phyloP scores from a whole-genome alignment of 345 rosid species.

The Boechera divaricarpa region DNA sequence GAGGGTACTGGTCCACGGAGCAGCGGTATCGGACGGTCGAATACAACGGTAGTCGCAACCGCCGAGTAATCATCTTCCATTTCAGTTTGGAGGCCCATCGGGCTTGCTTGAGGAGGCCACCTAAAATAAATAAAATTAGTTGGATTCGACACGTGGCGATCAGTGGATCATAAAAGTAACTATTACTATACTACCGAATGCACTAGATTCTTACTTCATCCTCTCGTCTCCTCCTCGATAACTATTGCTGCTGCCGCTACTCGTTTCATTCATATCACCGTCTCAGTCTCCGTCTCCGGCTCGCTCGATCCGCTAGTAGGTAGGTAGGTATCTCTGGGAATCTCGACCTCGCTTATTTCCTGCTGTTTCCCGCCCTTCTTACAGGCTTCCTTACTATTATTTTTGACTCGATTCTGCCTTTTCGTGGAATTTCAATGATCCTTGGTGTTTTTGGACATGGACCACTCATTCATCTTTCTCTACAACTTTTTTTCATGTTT shows the following conservation, averaged over 20 bases:
- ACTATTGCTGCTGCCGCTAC: background rate
- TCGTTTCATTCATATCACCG: background rate
- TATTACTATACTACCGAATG: background rate
- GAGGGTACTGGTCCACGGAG: conserved; percentile 70
- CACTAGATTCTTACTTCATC: background rate
- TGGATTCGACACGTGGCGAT: conserved; percentile 22
- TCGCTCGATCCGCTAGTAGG: conserved; percentile 6
- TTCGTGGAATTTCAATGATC: too few species aligned
- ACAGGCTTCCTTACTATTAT: background rate
- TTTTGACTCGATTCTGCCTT: background rate
- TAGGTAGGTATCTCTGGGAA: conserved; percentile 21
- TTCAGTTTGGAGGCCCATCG: conserved; percentile 33
- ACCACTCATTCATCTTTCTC: background rate
- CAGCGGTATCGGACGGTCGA: conserved; percentile 65
- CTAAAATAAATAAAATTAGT: background rate
- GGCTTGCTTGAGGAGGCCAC: conserved; percentile 19
- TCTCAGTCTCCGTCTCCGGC: background rate
- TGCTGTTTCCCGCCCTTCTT: background rate
- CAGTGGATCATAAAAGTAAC: background rate
- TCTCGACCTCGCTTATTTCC: background rate
- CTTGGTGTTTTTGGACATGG: background rate
- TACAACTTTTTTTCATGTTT: background rate
- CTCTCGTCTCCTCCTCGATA: background rate
- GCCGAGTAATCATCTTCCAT: conserved; percentile 56
- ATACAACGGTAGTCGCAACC: conserved; percentile 59